A percentile compares a stretch with the other conserved stretches of the same genome.
These are phyloP conservation scores for Fraxinus albicans DNA, from an alignment of 305 asterid species.

Conservation along the genomic window DNA sequence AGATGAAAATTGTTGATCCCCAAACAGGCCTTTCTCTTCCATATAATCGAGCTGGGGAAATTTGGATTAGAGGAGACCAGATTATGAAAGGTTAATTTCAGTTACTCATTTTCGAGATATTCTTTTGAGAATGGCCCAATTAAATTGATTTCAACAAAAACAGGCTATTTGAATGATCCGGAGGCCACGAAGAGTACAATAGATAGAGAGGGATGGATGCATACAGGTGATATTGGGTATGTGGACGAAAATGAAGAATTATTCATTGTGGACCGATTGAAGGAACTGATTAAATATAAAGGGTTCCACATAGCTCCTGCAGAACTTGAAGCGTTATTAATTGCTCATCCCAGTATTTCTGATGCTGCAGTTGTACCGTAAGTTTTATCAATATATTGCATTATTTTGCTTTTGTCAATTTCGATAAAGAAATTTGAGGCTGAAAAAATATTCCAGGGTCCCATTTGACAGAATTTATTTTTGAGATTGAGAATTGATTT, in stretches of 20 bases:
- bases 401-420: background rate
- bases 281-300: slow-evolving; percentile 62
- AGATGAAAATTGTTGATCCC: slow-evolving; percentile 58
- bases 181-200: slow-evolving; percentile 54
- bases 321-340: slow-evolving; percentile 58
- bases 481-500: no score
- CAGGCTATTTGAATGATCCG: slow-evolving; percentile 55
- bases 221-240: slow-evolving; percentile 60
- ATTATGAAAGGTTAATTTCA: slow-evolving; percentile 53
- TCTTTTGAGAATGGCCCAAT: background rate
- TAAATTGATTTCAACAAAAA: background rate
- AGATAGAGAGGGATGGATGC: slow-evolving; percentile 61
- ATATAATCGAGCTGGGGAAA: slow-evolving; percentile 52
- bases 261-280: slow-evolving; percentile 59
- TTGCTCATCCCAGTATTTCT: slow-evolving; percentile 50
- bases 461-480: no score
- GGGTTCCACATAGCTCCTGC: slow-evolving; percentile 75
- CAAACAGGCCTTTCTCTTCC: slow-evolving; percentile 40
- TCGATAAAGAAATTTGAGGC: no score
- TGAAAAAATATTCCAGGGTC: no score
- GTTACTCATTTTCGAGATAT: background rate
- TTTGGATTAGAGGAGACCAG: slow-evolving; percentile 46
- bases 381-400: slow-evolving; percentile 10
- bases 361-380: slow-evolving; percentile 78
- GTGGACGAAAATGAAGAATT: slow-evolving; percentile 53